Conservation (phyloP, 176 grass and related monocot genomes). For the Triticum monococcum region DNA sequence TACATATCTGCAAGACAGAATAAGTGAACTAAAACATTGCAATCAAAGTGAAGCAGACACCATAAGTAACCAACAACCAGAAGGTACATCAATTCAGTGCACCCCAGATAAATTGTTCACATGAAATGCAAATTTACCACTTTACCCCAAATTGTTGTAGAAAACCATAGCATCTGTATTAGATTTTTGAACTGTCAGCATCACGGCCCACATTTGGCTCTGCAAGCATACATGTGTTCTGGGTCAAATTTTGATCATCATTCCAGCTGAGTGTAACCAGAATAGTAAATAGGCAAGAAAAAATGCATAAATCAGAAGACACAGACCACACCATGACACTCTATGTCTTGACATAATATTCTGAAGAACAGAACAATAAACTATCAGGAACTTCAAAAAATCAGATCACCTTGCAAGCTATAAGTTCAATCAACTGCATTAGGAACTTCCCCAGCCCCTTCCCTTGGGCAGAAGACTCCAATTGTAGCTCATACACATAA, state of each 20-base stretch:
- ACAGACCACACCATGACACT: neutral
- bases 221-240: constrained; percentile 21
- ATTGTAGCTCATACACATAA: constrained; percentile 95
- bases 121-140: neutral
- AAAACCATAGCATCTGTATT: constrained; percentile 68
- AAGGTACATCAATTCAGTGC: neutral
- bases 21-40: neutral
- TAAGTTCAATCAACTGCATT: constrained; percentile 76
- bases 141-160: constrained; percentile 73
- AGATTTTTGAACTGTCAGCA: constrained; percentile 94
- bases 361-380: neutral
- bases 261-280: neutral
- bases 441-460: constrained; percentile 85
- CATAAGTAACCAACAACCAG: constrained; percentile 4
- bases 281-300: neutral
- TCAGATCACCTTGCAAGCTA: constrained; percentile 70
- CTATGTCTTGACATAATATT: neutral
- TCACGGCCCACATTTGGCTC: constrained; percentile 74
- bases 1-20: constrained; percentile 56
- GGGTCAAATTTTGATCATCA: neutral
- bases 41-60: neutral
- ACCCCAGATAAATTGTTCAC: neutral
- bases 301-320: constrained; percentile 6
- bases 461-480: constrained; percentile 60
- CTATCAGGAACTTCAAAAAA: neutral